phyloP scores from a whole-genome alignment of 345 rosid species.

The Reutealis trisperma region DNA sequence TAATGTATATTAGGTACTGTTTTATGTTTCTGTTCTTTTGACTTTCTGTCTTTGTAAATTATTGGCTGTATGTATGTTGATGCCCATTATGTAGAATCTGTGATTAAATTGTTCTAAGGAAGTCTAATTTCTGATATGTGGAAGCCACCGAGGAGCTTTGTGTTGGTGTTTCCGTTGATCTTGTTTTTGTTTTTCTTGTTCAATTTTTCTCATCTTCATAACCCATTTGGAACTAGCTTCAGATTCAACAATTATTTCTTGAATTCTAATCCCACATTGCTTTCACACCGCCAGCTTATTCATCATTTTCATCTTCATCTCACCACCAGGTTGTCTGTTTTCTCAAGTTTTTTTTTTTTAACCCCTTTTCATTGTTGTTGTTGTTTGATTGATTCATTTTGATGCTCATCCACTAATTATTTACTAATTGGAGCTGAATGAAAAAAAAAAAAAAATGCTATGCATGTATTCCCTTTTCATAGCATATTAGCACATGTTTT shows the following conservation, averaged over 20 bases:
- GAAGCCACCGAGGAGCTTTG: conserved; percentile 18
- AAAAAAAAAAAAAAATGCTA: too few species aligned
- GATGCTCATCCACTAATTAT: neutral
- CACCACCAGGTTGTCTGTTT: conserved; percentile 1
- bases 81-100: too few species aligned
- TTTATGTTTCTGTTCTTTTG: neutral
- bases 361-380: neutral
- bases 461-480: too few species aligned
- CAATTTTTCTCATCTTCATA: conserved; percentile 18
- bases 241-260: conserved; percentile 13
- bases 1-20: neutral
- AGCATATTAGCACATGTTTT: neutral
- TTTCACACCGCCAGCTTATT: neutral
- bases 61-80: neutral
- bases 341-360: neutral
- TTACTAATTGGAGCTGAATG: neutral
- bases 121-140: conserved; percentile 9
- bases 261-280: conserved; percentile 10
- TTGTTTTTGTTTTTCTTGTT: conserved; percentile 22
- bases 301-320: neutral
- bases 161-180: conserved; percentile 10
- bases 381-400: conserved; percentile 9
- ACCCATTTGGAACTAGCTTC: conserved; percentile 18
- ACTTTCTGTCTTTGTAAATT: neutral
- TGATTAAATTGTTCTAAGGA: neutral